A percentile compares a stretch with the other conserved stretches of the same genome.
Evolutionary conservation across 495 filamentous ascomycete genomes (phyloP).

Genomic region (Talaromyces ruber): DNA sequence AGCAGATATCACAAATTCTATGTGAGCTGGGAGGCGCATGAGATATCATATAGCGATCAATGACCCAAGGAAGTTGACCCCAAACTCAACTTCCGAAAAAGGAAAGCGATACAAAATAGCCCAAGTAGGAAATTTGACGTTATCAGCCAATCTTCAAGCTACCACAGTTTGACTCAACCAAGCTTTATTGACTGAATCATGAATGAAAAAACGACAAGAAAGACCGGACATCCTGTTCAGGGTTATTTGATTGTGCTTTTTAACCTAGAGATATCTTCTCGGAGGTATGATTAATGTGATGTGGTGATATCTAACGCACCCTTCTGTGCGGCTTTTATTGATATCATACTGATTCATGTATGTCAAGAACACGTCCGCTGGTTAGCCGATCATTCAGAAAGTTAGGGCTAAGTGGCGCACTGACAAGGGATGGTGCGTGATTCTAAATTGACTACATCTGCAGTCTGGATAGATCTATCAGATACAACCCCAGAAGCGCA

Average conservation of each 20-base stretch:
- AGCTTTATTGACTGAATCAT: background rate
- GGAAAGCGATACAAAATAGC: background rate
- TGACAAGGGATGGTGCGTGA: background rate
- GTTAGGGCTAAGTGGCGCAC: background rate
- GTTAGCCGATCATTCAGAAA: background rate
- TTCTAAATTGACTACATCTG: background rate
- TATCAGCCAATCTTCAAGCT: background rate
- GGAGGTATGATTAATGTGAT: background rate
- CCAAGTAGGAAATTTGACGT: background rate
- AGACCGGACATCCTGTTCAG: background rate
- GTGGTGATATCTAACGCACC: background rate
- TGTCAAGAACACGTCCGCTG: background rate
- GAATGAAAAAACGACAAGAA: background rate
- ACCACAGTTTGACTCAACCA: background rate
- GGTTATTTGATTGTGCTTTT: background rate
- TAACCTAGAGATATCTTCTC: background rate
- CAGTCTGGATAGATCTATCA: background rate
- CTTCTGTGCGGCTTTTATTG: background rate
- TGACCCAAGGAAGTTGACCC: background rate
- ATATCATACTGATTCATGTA: background rate
- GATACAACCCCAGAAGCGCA: background rate
- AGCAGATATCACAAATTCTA: background rate
- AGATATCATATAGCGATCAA: background rate
- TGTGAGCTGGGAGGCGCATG: background rate
- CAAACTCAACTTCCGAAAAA: no score